Evolutionary conservation across 805 yeast species (phyloP), one percentile per base, ranked within the genome.

Genomic region (Kodamaea kaohsiungensis): DNA sequence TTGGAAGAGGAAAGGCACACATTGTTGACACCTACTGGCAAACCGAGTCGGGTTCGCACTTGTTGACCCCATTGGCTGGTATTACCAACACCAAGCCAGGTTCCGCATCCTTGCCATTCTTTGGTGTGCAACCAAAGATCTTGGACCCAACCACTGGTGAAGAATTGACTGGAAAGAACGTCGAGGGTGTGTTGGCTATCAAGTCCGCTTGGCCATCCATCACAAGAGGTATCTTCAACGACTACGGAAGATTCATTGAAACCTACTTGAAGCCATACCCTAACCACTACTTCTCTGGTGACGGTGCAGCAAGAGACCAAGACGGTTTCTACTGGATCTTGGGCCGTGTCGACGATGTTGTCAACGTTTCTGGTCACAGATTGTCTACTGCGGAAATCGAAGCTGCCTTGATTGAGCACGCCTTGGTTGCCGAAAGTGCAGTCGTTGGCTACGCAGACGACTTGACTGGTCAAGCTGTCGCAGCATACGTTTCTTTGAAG

Each of bases 321-420:
- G 98, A 95, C 67, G 98, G 98, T 49, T 95, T 86, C 80, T 90
- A 86, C 78, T 95, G 98, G 97, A 93, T 95, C 71, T 84, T 93
- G 73, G 99, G 99, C 65, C 88, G 99, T 74, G 98, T 95, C 59
- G 98, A 95, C 71, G 99, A 95, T 66, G 98, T 95, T 56, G 99
- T 93, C 62, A 95, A 95, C 68, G 98, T 95, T 40, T 87, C 96
- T 51, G 99, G 99, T 61, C 99, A 95, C 76, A 87, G 99, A 73
- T 81, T 95, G 62, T 91, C 98, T n/a, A 93, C 99, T 46, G 96
- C 98, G 19, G 99, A 95, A 77, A 95, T 95, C 63, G 99, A 95
- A 76, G 88, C 97, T 45, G 95, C 96, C 38, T 78, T 92, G 64
- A 80, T 85, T 60, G 91, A 87, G 67, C 91, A 90, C 75, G 78